Base-by-base conservation (phyloP, 1,284 basidiomycete genomes). In the Takashimella tepidaria region DNA sequence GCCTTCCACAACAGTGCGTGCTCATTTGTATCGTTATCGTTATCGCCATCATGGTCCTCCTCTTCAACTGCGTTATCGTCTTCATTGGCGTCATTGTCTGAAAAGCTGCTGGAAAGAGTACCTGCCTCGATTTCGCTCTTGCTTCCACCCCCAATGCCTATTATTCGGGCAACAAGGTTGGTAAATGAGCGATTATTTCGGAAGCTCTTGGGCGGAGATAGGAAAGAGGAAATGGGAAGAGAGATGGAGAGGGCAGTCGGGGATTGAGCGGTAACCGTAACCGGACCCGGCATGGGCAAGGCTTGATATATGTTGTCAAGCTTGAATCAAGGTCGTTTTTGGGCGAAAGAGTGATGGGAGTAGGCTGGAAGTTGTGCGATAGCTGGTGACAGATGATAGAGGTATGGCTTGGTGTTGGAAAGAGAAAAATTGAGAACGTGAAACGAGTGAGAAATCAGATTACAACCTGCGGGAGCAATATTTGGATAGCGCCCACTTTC, bases 1-100 rank as follows among this genome's bases (percentile, higher is more conserved):
- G 71, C 71, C 51, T 71, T 66, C 69, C 67, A 69, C 63, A 70
- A 56, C 27, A 73, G 45, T 53, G 57, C 3, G 51, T 61, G 23
- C 43, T 50, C 51, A 6, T 27, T 50, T 8, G 47, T 55, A 12
- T 55, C 47, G 4, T 48, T 47, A 3, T 52, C 55, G 12, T 46
- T 45, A 31, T 56, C 49, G 23, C 48, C 58, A 2, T 58, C 51
- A 23, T 44, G 41, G 3, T 54, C 51, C 16, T 50, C 55, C 3
- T 26, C 48, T 0, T 50, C 52, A 53, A 48, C 46, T 10, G 27
- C 41, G n/a, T 42, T 45, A n/a, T 58, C 59, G n/a, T 48, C 51
- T 20, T 53, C 22, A 24, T 53, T 48, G 22, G 41, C 49, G 4
- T 25, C 54, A n/a, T 12, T 19, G 42, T 19, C n/a, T 11, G n/a